phyloP scores from a whole-genome alignment of 306 rosid species.

The Lathyrus tuberosus region DNA sequence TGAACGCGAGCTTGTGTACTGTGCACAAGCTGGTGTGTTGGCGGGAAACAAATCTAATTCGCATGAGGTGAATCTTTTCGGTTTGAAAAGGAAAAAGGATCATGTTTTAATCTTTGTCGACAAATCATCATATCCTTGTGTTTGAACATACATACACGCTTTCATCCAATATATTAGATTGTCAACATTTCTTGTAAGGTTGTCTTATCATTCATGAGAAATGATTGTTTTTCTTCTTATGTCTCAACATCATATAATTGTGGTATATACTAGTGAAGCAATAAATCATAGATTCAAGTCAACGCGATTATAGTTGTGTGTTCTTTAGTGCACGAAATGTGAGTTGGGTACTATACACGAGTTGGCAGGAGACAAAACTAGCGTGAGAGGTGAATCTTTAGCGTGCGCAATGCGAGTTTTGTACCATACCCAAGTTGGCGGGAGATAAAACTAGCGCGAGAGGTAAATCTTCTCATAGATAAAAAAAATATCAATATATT shows the following conservation, averaged over 20 bases:
- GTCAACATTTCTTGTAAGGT: no score
- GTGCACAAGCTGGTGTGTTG: no score
- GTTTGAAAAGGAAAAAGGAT: no score
- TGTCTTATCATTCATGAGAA: no score
- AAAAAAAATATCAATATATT: neutral
- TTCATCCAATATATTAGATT: no score
- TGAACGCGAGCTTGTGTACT: no score
- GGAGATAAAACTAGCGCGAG: neutral
- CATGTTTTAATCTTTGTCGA: no score
- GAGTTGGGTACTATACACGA: neutral
- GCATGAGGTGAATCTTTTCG: no score
- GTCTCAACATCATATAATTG: neutral
- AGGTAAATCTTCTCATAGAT: neutral
- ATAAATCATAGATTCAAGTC: neutral
- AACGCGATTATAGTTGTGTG: neutral
- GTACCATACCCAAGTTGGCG: neutral
- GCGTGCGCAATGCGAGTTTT: neutral
- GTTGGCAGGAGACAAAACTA: neutral
- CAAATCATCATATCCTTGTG: no score
- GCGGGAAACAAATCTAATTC: no score
- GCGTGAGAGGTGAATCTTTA: neutral
- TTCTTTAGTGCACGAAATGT: neutral
- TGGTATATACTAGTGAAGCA: neutral
- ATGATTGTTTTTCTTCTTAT: neutral
- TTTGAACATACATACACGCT: no score